A percentile compares a stretch with the other conserved stretches of the same genome.
These are phyloP conservation scores for Fusarium brevicatenulatum DNA, from an alignment of 2,329 filamentous ascomycete species.

Conservation along the genomic window DNA sequence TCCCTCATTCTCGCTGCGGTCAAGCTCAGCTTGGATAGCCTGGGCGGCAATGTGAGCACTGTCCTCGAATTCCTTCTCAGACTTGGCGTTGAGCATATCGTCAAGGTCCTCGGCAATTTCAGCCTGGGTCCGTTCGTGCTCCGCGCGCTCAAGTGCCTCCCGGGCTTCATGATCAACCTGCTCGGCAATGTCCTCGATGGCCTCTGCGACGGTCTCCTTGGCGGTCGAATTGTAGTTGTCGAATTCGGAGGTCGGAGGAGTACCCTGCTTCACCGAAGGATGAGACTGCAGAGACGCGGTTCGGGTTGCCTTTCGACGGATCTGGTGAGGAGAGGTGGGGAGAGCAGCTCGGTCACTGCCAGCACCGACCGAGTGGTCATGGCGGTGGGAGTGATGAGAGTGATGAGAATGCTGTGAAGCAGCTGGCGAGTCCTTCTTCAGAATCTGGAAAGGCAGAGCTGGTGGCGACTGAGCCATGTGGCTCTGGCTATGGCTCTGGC, in stretches of 20 bases:
- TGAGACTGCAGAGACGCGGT: constrained; percentile 48
- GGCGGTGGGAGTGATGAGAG: constrained; percentile 49
- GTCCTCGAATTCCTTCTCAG: constrained; percentile 64
- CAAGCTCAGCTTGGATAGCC: constrained; percentile 63
- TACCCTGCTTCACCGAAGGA: constrained; percentile 42
- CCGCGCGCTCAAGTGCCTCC: constrained; percentile 69
- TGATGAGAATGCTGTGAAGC: constrained; percentile 53
- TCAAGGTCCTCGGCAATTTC: constrained; percentile 59
- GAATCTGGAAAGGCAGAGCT: constrained; percentile 56
- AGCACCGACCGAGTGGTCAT: constrained; percentile 51
- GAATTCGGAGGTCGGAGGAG: constrained; percentile 47
- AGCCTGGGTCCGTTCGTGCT: constrained; percentile 60
- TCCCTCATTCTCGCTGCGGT: constrained; percentile 63
- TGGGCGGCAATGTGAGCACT: constrained; percentile 58
- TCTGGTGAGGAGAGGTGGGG: constrained; percentile 56
- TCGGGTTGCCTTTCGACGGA: constrained; percentile 52
- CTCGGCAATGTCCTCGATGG: constrained; percentile 71
- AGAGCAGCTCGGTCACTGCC: constrained; percentile 57
- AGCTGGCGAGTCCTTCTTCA: constrained; percentile 61
- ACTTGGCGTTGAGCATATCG: constrained; percentile 61
- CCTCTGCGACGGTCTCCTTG: constrained; percentile 76
- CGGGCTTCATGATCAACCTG: constrained; percentile 66
- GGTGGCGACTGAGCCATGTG: constrained; percentile 40
- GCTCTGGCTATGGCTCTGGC: constrained; percentile 53
- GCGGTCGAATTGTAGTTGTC: constrained; percentile 53